Base-by-base conservation (phyloP, 2,329 filamentous ascomycete genomes). In the Aspergillus puulaauensis region DNA sequence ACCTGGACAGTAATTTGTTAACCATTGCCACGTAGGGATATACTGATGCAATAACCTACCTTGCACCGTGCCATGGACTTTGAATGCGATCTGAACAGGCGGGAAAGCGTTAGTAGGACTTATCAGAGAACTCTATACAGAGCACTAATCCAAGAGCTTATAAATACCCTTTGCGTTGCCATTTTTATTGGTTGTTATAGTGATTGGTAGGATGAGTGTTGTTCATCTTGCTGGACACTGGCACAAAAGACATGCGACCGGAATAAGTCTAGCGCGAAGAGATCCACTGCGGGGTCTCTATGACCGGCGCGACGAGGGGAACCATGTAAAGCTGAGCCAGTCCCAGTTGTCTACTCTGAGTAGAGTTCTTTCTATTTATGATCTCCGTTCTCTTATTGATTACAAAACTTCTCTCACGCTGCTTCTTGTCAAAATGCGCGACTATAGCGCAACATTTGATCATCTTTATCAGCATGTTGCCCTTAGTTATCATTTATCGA, bases 11-110 rank as follows among this genome's bases (percentile, higher is more conserved):
- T 35, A 7, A 12, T n/a, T 40, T 43, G 35, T 61, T 43, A 61
- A 35, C 14, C 15, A 51, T 40, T 14, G 31, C 11, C 33, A 17
- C 17, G 14, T 17, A 43, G 37, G 14, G 8, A 37, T 14, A n/a
- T 8, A 17, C 27, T 37, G 17, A 43, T 17, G 15, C 14, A 15
- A n/a, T n/a, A 33, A 23, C n/a, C 24, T 43, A 87, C 88, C 88
- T 82, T 91, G 88, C 12, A 91, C 89, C 40, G 80, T 80, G 54
- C 88, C 88, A 65, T 90, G 85, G 57, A 86, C 87, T 61, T 69
- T 72, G 63, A 76, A 77, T 47, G 71, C 70, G 59, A 76, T 64
- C 75, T 77, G 60, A 12, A 14, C 17, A 44, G 43, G 35, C 27
- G 52, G 63, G 15, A 21, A 44, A 50, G 35, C 9, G 50, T 64